Evolutionary conservation across 2,329 filamentous ascomycete species (phyloP).

Genomic region (Ophiocordyceps camponoti-leonardi): DNA sequence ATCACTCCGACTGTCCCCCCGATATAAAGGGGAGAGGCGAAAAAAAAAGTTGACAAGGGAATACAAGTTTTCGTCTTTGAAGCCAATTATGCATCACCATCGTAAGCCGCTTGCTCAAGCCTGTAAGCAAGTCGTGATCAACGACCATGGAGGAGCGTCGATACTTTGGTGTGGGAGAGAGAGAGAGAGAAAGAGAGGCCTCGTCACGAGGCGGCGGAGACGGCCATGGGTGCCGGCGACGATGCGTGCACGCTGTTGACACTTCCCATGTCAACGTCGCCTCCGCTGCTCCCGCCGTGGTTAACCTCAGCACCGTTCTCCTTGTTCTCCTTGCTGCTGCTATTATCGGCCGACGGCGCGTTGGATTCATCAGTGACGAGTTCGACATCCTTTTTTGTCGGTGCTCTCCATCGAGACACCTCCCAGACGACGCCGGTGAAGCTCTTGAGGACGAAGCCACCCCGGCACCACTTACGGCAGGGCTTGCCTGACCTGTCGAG

Average conservation of each 20-base stretch:
- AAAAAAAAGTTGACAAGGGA: neutral
- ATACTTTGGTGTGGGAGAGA: neutral
- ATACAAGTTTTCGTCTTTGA: slow-evolving; percentile 1
- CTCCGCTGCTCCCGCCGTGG: slow-evolving; percentile 23
- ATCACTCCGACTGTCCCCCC: neutral
- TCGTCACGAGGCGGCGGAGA: slow-evolving; percentile 22
- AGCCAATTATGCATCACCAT: neutral
- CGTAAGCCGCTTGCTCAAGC: neutral
- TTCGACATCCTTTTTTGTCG: slow-evolving; percentile 34
- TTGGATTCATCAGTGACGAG: slow-evolving; percentile 28
- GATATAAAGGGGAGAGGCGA: neutral
- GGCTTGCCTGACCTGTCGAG: slow-evolving; percentile 85
- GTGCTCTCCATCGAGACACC: slow-evolving; percentile 67
- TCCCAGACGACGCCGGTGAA: slow-evolving; percentile 82
- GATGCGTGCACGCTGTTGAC: slow-evolving; percentile 30
- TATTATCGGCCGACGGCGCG: slow-evolving; percentile 25
- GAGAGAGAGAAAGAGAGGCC: too few species aligned
- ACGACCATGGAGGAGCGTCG: neutral
- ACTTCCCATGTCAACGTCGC: slow-evolving; percentile 36
- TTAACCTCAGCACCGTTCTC: slow-evolving; percentile 36
- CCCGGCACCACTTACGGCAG: slow-evolving; percentile 80
- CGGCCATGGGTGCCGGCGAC: slow-evolving; percentile 32
- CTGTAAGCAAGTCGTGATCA: neutral
- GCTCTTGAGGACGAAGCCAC: slow-evolving; percentile 70
- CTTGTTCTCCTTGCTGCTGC: slow-evolving; percentile 48